Base-by-base conservation (phyloP, 2,329 filamentous ascomycete species). In the Akanthomyces dipterigenus region DNA sequence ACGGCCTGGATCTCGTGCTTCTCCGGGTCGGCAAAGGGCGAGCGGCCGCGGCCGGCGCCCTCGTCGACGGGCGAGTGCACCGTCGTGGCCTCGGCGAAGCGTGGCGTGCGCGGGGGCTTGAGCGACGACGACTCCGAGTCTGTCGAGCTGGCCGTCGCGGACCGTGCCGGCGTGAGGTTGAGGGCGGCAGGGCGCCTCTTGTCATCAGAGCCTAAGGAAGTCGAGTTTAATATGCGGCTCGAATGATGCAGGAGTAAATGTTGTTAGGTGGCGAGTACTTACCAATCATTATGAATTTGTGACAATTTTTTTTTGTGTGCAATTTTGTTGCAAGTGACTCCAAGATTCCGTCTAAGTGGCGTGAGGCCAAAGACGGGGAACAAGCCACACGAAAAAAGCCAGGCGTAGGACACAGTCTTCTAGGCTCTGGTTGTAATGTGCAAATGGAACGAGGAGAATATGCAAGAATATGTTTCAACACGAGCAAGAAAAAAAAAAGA, bases 51-150 rank as follows among this genome's bases (percentile, higher is more conserved):
- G 45, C 7, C 14, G 46, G 9, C 22, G 12, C 18, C 31, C 1
- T 38, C 36, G 64, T 92, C 88, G 69, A 91, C 79, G 46, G 90
- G 90, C 51, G 90, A 93, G 77, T 92, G 80, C 56, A 93, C 86
- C 31, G 88, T 83, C 34, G 90, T 93, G 49, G 89, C 89, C 78
- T 93, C 90, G 60, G 88, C 88, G 70, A 93, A 93, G 70, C 90
- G 87, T 68, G 90, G 88, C 67, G 88, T 88, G 70, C 90, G 83
- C 64, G 88, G 88, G 43, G 83, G 79, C 76, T 89, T 90, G 65
- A 86, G 76, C 18, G 83, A 86, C 49, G 49, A 77, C 80, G 65
- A 77, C 76, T 81, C 81, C 31, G 82, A 80, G 22, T 78, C 82
- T 43, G 76, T 77, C 16, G 82, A 84, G 56, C 76, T 75, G 50